Conservation (phyloP, 1,284 basidiomycete species). For the Microstroma glucosiphilum region DNA sequence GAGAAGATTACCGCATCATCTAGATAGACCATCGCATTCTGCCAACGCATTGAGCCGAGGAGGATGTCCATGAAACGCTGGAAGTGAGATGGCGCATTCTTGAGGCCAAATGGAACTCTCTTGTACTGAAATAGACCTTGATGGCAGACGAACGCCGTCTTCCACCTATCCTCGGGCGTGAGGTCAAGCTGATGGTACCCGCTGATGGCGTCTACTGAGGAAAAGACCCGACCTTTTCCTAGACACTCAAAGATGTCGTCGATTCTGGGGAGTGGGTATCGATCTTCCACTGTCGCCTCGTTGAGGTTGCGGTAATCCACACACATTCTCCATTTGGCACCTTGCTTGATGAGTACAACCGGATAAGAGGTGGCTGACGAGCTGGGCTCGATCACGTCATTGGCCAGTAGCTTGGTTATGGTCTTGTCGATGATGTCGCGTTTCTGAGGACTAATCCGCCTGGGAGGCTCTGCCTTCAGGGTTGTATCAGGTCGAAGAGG, state of each 20-base stretch:
- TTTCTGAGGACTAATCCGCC: no score
- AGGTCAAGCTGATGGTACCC: constrained; percentile 6
- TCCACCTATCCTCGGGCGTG: neutral
- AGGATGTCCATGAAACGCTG: constrained; percentile 9
- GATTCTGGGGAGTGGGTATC: constrained; percentile 7
- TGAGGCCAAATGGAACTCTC: neutral
- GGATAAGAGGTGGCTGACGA: no score
- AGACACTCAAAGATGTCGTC: constrained; percentile 7
- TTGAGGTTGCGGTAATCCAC: constrained; percentile 8
- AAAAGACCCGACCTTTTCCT: neutral
- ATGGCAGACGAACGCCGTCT: constrained; percentile 7
- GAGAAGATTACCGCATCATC: no score
- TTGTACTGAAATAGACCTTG: constrained; percentile 5
- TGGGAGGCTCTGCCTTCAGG: no score
- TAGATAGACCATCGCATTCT: no score
- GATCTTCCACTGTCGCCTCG: neutral
- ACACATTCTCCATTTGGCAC: neutral
- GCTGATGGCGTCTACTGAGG: constrained; percentile 1
- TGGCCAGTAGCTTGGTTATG: no score
- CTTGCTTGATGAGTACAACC: neutral
- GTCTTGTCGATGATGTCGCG: no score
- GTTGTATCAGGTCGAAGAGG: no score
- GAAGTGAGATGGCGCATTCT: constrained; percentile 10
- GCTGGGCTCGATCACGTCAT: no score
- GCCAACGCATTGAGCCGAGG: neutral